phyloP scores from a whole-genome alignment of 108 stramenopile species.

The Nitzschia palea region DNA sequence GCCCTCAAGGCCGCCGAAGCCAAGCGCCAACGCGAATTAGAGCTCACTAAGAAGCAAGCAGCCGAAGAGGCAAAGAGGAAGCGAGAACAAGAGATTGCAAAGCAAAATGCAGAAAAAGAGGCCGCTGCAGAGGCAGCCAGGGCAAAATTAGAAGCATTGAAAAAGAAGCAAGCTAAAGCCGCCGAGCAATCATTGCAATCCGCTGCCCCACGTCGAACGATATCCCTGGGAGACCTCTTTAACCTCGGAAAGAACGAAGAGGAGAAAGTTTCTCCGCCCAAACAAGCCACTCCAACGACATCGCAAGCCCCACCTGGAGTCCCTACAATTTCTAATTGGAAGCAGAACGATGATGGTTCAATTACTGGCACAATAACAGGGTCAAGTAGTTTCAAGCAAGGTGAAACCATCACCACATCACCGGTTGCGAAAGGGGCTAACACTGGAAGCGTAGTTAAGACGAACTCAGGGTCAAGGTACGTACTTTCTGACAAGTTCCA shows the following conservation, averaged over 20 bases:
- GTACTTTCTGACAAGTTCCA: not conserved
- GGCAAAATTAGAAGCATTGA: not conserved
- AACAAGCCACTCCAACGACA: not conserved
- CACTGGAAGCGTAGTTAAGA: slow-evolving; percentile 61
- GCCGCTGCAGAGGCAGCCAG: slow-evolving; percentile 22
- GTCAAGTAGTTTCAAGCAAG: slow-evolving; percentile 67
- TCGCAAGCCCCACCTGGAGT: slow-evolving; percentile 61
- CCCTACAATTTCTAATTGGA: slow-evolving; percentile 68
- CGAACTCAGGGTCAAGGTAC: slow-evolving; percentile 62
- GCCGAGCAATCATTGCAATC: slow-evolving; percentile 10
- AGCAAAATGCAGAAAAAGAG: slow-evolving; percentile 20
- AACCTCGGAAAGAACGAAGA: slow-evolving; percentile 6
- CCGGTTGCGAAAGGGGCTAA: slow-evolving; percentile 48
- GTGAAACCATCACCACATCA: slow-evolving; percentile 63
- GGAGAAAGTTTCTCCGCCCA: not conserved
- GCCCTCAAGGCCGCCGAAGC: slow-evolving; percentile 18
- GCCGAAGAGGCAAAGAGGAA: slow-evolving; percentile 17
- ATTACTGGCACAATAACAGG: slow-evolving; percentile 72
- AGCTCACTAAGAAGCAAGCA: slow-evolving; percentile 18
- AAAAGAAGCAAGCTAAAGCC: slow-evolving; percentile 3
- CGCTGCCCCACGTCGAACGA: slow-evolving; percentile 5
- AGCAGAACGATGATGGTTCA: slow-evolving; percentile 54
- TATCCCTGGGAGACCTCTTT: slow-evolving; percentile 25
- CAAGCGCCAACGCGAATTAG: slow-evolving; percentile 6
- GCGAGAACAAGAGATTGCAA: slow-evolving; percentile 4